Evolutionary conservation across 805 yeast genomes (phyloP).

Genomic region (Metschnikowia lunata): DNA sequence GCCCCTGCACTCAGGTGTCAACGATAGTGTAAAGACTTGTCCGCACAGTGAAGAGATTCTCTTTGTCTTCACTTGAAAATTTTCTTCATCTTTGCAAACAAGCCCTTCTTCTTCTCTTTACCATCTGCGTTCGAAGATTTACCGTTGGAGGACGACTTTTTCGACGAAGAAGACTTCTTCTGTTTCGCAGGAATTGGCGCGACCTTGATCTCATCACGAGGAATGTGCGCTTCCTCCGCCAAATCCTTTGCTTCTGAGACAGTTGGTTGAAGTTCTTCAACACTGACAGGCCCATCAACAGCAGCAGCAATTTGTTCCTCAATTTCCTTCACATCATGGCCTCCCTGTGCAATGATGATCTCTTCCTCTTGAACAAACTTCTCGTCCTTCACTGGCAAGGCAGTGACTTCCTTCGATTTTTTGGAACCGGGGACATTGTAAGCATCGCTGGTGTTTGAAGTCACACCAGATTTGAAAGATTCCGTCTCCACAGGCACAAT

Average conservation of each 20-base stretch:
- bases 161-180: constrained; percentile 5
- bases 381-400: constrained; percentile 15
- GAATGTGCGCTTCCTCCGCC: constrained; percentile 30
- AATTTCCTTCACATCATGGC: constrained; percentile 22
- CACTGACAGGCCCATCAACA: constrained; percentile 32
- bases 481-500: constrained; percentile 2
- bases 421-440: constrained; percentile 1
- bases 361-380: constrained; percentile 27
- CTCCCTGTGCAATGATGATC: constrained; percentile 39
- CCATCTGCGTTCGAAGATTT: constrained; percentile 13
- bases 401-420: constrained; percentile 17
- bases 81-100: constrained; percentile 41
- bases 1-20: constrained; percentile 2
- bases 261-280: constrained; percentile 42
- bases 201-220: constrained; percentile 9
- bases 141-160: constrained; percentile 7
- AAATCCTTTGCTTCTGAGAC: constrained; percentile 35
- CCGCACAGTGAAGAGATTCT: constrained; percentile 4
- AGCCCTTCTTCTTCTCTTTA: constrained; percentile 35
- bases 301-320: constrained; percentile 33
- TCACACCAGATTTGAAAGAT: neutral
- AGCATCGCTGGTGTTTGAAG: constrained; percentile 4
- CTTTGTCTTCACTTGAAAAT: constrained; percentile 24
- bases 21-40: constrained; percentile 1
- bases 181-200: constrained; percentile 6